These are phyloP conservation scores for Phaseolus lunatus DNA, from an alignment of 306 rosid genomes.

Conservation along the genomic window DNA sequence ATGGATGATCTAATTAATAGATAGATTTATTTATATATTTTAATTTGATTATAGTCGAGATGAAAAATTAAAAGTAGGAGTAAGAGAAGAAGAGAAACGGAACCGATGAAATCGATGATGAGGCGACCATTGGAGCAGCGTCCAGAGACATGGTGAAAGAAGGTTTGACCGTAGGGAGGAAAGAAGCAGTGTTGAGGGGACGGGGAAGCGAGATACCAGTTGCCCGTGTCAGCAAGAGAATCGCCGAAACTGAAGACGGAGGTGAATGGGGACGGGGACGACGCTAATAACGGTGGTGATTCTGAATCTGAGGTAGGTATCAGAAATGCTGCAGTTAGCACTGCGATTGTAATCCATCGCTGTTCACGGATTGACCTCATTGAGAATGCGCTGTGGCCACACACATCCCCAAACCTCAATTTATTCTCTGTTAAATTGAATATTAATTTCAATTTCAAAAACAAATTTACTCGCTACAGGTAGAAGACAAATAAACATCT, in stretches of 20 bases:
- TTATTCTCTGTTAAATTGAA: no score
- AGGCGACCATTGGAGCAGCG: slow-evolving; percentile 90
- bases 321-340: neutral
- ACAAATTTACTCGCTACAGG: no score
- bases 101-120: slow-evolving; percentile 78
- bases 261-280: neutral
- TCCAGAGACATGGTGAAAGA: slow-evolving; percentile 62
- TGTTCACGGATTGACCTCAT: neutral
- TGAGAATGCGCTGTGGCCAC: no score
- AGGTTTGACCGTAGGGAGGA: slow-evolving; percentile 72
- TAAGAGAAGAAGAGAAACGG: neutral
- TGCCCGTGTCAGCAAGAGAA: slow-evolving; percentile 67
- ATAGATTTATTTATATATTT: no score
- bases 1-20: no score
- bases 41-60: no score
- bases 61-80: no score
- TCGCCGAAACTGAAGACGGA: neutral
- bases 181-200: neutral
- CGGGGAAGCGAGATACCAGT: slow-evolving; percentile 29
- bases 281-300: neutral
- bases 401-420: no score
- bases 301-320: neutral
- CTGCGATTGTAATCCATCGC: neutral
- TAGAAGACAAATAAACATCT: no score
- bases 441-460: no score